phyloP scores from a whole-genome alignment of 805 yeast species.

The Cyberlindnera veronae region DNA sequence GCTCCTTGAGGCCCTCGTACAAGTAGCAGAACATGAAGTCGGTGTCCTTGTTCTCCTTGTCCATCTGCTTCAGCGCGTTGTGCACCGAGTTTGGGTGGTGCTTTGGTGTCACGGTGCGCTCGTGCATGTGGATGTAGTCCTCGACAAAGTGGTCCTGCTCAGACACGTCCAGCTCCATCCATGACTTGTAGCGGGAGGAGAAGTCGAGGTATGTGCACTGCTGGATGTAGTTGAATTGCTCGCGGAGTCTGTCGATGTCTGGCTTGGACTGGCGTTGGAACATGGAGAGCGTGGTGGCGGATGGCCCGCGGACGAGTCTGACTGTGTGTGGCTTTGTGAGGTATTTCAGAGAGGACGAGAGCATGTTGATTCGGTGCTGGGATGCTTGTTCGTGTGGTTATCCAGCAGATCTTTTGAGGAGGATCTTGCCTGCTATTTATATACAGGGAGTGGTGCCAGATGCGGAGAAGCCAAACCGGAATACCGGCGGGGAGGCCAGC shows the following conservation, averaged over 20 bases:
- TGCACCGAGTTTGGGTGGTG: conserved; percentile 12
- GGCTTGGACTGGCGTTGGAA: conserved; percentile 7
- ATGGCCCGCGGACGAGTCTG: conserved; percentile 9
- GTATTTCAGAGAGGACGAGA: conserved; percentile 12
- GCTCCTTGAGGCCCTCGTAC: conserved; percentile 15
- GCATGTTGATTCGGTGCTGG: too few species aligned
- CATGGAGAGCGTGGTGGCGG: conserved; percentile 11
- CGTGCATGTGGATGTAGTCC: conserved; percentile 9
- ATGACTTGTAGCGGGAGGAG: conserved; percentile 15
- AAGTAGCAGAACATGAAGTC: conserved; percentile 17
- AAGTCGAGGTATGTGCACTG: conserved; percentile 11
- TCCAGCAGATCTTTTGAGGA: too few species aligned
- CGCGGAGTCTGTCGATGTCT: conserved; percentile 6
- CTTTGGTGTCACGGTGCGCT: conserved; percentile 10
- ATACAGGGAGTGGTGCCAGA: neutral
- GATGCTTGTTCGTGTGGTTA: too few species aligned
- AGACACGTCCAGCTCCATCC: conserved; percentile 15
- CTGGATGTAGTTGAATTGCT: conserved; percentile 12
- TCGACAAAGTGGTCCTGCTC: conserved; percentile 11
- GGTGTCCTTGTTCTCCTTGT: conserved; percentile 15
- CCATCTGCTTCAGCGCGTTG: conserved; percentile 13
- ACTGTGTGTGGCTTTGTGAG: conserved; percentile 14
- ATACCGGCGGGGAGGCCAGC: neutral
- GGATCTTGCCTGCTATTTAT: too few species aligned
- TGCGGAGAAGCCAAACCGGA: neutral